These are phyloP conservation scores for Penicillium sp. DNA, from an alignment of 2,329 filamentous ascomycete species.

Conservation along the genomic window DNA sequence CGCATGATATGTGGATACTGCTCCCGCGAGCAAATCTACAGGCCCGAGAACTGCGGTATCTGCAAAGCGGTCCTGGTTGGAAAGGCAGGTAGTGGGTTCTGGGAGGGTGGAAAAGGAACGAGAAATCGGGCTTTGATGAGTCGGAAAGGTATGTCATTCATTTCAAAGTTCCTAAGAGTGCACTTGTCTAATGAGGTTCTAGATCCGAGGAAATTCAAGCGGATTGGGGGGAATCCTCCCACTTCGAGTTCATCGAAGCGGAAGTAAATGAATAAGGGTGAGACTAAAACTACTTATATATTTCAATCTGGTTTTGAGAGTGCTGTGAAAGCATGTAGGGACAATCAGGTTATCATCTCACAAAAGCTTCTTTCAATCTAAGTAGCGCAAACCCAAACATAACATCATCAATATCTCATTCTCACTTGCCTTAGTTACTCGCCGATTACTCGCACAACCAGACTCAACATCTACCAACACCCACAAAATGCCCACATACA, in stretches of 20 bases:
- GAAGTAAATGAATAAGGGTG: constrained; percentile 21
- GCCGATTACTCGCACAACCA: neutral
- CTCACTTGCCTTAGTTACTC: neutral
- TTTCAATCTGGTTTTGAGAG: neutral
- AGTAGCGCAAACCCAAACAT: neutral
- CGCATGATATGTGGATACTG: constrained; percentile 81
- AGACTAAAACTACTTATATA: neutral
- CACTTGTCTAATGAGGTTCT: constrained; percentile 7
- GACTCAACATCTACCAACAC: too few relatives aligned
- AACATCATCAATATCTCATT: neutral
- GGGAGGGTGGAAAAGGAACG: constrained; percentile 86
- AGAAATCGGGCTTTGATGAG: constrained; percentile 70
- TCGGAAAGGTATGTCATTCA: constrained; percentile 54
- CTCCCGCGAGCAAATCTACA: constrained; percentile 76
- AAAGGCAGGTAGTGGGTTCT: constrained; percentile 68
- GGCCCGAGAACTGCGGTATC: constrained; percentile 71
- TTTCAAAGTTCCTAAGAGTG: neutral
- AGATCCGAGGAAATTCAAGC: constrained; percentile 71
- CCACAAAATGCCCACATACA: neutral
- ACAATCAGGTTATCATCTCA: neutral
- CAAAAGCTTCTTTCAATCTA: neutral
- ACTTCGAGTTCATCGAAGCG: constrained; percentile 34
- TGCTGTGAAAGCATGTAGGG: too few relatives aligned
- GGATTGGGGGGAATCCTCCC: constrained; percentile 50
- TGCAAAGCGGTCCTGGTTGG: constrained; percentile 71